Percentiles rank a stretch among this genome's conserved stretches.
Conservation (phyloP, 1,284 basidiomycete species). For the Vanrija humicola region DNA sequence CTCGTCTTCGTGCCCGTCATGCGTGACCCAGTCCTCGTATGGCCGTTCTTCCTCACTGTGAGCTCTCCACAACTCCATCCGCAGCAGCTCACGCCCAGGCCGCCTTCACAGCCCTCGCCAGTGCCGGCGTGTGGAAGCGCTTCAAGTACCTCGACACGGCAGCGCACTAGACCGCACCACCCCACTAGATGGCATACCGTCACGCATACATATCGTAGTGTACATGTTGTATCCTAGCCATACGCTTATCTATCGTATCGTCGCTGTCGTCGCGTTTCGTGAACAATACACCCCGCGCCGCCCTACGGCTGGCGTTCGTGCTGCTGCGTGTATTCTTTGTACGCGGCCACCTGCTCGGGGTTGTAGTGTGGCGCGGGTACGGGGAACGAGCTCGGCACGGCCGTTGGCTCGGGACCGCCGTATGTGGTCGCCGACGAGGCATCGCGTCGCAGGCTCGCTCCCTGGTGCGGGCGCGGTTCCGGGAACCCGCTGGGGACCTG, state of each 20-base stretch:
- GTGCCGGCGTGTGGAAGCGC: constrained; percentile 15
- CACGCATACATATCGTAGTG: neutral
- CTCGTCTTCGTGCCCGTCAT: constrained; percentile 26
- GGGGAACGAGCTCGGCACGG: constrained; percentile 8
- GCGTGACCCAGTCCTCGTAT: constrained; percentile 27
- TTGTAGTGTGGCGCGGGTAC: neutral
- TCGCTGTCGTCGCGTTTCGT: neutral
- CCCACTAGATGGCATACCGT: neutral
- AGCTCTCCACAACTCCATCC: too few relatives aligned
- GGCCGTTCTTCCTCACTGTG: constrained; percentile 26
- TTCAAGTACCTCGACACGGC: constrained; percentile 22
- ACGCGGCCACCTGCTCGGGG: neutral
- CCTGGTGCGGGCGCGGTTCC: neutral
- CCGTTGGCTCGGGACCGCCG: neutral
- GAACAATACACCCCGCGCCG: neutral
- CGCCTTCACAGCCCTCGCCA: constrained; percentile 13
- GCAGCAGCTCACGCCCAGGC: constrained; percentile 18
- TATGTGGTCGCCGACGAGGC: constrained; percentile 4
- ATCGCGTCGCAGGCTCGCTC: constrained; percentile 5
- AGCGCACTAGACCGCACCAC: neutral
- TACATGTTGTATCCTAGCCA: neutral
- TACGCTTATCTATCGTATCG: neutral
- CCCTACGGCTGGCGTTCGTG: neutral
- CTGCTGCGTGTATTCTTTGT: neutral
- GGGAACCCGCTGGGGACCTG: constrained; percentile 6